Conservation (phyloP, 2,329 filamentous ascomycete species). For the Penicillium sp. region DNA sequence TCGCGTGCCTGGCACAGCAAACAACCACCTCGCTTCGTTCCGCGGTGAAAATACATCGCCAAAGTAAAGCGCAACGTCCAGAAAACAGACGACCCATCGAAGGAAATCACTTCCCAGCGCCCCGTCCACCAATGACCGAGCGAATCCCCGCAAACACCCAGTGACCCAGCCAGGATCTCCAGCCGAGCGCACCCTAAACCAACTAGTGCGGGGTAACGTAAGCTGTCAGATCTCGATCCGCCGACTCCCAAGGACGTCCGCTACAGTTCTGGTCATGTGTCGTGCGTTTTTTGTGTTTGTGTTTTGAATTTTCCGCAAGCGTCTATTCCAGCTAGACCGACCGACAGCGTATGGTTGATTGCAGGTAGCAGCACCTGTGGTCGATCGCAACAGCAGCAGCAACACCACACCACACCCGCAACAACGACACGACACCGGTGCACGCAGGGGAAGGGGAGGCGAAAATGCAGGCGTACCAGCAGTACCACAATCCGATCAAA, state of each 20-base stretch:
- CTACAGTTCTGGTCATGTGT: conserved; percentile 12
- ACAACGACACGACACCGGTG: background rate
- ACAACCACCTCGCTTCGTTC: background rate
- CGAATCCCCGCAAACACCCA: conserved; percentile 3
- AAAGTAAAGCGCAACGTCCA: background rate
- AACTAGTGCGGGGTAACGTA: conserved; percentile 16
- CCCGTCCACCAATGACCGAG: conserved; percentile 6
- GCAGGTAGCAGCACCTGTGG: conserved; percentile 5
- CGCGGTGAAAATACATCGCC: background rate
- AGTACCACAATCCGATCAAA: conserved; percentile 11
- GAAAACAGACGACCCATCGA: background rate
- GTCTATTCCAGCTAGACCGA: background rate
- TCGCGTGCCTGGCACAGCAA: background rate
- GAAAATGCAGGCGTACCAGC: conserved; percentile 9
- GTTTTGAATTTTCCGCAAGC: conserved; percentile 4
- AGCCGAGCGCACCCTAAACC: conserved; percentile 8
- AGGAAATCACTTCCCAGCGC: background rate
- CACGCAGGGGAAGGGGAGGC: conserved; percentile 8
- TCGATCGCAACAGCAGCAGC: conserved; percentile 2
- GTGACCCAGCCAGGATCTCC: conserved; percentile 9
- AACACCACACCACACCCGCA: background rate
- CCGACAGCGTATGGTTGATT: conserved; percentile 3
- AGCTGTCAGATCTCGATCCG: conserved; percentile 16
- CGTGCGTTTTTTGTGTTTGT: conserved; percentile 10
- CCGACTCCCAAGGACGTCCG: background rate